Evolutionary conservation across 441 rosid species (phyloP).

Genomic region (Euphorbia celastroides): DNA sequence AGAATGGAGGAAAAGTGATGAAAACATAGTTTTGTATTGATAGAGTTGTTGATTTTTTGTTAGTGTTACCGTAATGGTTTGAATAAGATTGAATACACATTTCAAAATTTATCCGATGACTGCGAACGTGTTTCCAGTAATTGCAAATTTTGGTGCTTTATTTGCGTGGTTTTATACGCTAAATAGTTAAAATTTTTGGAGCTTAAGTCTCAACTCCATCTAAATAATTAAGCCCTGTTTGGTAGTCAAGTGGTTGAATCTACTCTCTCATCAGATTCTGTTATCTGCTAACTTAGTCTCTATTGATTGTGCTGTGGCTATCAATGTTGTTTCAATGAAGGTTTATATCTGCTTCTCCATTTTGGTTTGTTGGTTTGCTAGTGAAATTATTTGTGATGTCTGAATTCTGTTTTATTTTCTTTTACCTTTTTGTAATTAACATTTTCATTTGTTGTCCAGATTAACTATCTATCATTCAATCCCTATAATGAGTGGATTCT

Average conservation of each 20-base stretch:
- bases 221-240: too few relatives aligned
- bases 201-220: too few relatives aligned
- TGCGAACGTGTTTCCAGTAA: not conserved
- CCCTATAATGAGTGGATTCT: slow-evolving; percentile 75
- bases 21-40: not conserved
- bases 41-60: not conserved
- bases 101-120: not conserved
- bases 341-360: not conserved
- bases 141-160: not conserved
- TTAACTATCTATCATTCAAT: slow-evolving; percentile 73
- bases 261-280: too few relatives aligned
- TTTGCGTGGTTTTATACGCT: not conserved
- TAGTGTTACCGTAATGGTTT: slow-evolving; percentile 1
- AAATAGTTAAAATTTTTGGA: not conserved
- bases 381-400: not conserved
- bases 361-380: not conserved
- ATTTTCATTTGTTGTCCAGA: slow-evolving; percentile 25
- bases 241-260: too few relatives aligned
- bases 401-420: not conserved
- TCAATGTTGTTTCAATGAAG: not conserved
- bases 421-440: too few relatives aligned
- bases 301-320: too few relatives aligned
- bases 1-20: too few relatives aligned
- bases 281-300: too few relatives aligned
- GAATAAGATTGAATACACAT: not conserved